Percentiles rank a stretch among this genome's conserved stretches.
These are phyloP conservation scores for Trichoderma pleuroti DNA, from an alignment of 2,329 filamentous ascomycete species.

Conservation along the genomic window DNA sequence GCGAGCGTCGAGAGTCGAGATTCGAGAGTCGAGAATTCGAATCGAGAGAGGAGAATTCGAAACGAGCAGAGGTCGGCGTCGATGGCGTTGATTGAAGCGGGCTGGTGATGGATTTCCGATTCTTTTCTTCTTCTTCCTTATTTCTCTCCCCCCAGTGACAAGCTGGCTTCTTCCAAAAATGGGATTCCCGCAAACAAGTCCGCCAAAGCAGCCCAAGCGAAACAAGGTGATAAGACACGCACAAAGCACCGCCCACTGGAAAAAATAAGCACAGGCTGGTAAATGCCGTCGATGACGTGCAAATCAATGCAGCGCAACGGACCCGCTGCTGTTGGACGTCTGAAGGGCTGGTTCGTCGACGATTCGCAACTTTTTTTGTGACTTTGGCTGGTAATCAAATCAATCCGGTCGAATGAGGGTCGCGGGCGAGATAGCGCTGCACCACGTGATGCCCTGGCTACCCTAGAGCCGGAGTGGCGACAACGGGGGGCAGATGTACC, in stretches of 20 bases:
- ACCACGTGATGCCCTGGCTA: constrained; percentile 6
- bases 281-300: constrained; percentile 11
- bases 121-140: not conserved
- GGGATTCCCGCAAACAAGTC: not conserved
- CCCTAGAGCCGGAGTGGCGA: not conserved
- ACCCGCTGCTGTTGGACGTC: constrained; percentile 5
- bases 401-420: not conserved
- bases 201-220: not conserved
- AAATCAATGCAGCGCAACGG: constrained; percentile 8
- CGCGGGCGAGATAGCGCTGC: not conserved
- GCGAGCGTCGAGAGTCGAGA: not conserved
- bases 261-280: not conserved
- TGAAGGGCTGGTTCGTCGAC: constrained; percentile 4
- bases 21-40: too few species aligned
- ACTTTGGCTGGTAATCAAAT: not conserved
- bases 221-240: not conserved
- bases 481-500: not conserved
- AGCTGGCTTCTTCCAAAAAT: constrained; percentile 18
- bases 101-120: not conserved
- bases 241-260: not conserved
- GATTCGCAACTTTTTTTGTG: constrained; percentile 6
- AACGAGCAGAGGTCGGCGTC: not conserved
- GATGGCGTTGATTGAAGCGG: not conserved
- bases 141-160: not conserved
- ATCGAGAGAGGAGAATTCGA: too few species aligned